A percentile compares a stretch with the other conserved stretches of the same genome.
Conservation (phyloP, 768 basidiomycete species). For the Rubroboletus satanas region DNA sequence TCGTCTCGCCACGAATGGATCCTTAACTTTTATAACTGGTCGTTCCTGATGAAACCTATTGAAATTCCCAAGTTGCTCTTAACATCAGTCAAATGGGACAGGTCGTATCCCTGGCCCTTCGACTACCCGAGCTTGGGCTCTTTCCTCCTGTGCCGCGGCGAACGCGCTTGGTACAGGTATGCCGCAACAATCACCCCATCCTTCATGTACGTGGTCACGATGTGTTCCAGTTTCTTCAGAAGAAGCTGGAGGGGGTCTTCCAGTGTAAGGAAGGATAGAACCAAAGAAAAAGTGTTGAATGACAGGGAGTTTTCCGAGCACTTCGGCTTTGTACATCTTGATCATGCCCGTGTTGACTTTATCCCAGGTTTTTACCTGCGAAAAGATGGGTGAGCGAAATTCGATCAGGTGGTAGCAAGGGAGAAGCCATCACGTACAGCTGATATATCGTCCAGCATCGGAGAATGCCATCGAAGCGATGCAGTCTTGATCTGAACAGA, state of each 20-base stretch:
- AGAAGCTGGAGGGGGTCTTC: conserved; percentile 41
- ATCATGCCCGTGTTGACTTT: conserved; percentile 96
- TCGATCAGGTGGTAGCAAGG: neutral
- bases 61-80: too few species aligned
- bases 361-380: conserved; percentile 84
- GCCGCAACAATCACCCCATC: conserved; percentile 91
- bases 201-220: conserved; percentile 37
- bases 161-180: conserved; percentile 83
- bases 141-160: conserved; percentile 58
- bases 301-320: conserved; percentile 91
- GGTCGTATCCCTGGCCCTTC: conserved; percentile 65
- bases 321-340: conserved; percentile 97
- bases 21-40: too few species aligned
- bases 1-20: neutral
- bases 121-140: conserved; percentile 37
- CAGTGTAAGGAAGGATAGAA: conserved; percentile 66
- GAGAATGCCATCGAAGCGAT: conserved; percentile 94
- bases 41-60: neutral
- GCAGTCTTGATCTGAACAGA: conserved; percentile 82
- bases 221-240: conserved; percentile 21
- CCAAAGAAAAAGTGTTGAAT: conserved; percentile 97
- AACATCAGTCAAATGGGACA: conserved; percentile 71
- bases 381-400: neutral
- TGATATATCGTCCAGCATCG: conserved; percentile 98
- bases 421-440: conserved; percentile 42